Base-by-base conservation (phyloP, 1,284 basidiomycete species). In the Cutaneotrichosporon cavernicola region DNA sequence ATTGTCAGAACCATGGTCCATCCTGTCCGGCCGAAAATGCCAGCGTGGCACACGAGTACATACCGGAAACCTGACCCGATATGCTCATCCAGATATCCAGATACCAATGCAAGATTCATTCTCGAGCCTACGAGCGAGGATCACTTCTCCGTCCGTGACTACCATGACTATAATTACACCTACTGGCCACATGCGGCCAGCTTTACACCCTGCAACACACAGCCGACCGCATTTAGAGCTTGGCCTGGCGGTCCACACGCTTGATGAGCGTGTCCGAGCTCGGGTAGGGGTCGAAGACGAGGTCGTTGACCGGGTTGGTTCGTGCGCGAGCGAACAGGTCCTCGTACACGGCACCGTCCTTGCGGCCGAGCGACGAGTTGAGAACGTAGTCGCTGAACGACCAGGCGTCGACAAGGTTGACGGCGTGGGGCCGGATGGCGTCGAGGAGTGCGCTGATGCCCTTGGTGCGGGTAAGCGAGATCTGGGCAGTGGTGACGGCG, bases 281-380 rank as follows among this genome's bases (percentile, higher is more conserved):
- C 46, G 66, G 66, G 64, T 65, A 63, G 5, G 66, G 66, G 66
- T 68, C 64, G 26, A 68, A 65, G 13, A 53, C 59, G 59, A 68
- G 66, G 47, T 60, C 38, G 64, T 68, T 68, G 66, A 68, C 66
- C n/a, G 66, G 66, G 61, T 68, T 68, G 56, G 46, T 21, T 51
- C 62, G 50, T 13, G 66, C 66, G 43, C 56, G 81, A 64, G 81
- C 76, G 70, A 83, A 84, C 71, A 84, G 83, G 59, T 79, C 78
- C 62, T 81, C 79, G 76, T 83, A 82, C 56, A 82, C 77, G 51
- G 81, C 76, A 36, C 82, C 83, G 68, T 82, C 81, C 70, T 80
- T 81, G 59, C 79, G 75, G 30, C 83, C 85, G 36, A 86, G 81
- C 21, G 84, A 84, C 51, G 83, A 84, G 76, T 85, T 85, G 78